Evolutionary conservation across 805 yeast species (phyloP).

Genomic region (Candida broadrunensis): DNA sequence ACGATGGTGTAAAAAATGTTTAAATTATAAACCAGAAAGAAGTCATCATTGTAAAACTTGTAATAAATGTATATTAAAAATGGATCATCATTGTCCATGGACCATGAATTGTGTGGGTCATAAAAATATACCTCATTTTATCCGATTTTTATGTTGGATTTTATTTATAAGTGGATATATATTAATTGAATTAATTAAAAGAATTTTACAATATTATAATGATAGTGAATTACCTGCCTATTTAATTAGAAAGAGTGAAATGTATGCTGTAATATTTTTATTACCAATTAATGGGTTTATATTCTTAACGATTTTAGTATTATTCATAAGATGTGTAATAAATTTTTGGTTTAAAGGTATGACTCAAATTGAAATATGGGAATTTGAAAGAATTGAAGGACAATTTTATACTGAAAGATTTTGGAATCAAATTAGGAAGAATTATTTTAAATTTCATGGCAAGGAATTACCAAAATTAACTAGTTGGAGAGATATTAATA

Average conservation of each 20-base stretch:
- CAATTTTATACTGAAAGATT: slow-evolving; percentile 57
- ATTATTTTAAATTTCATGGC: slow-evolving; percentile 40
- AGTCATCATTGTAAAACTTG: slow-evolving; percentile 85
- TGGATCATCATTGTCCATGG: slow-evolving; percentile 97
- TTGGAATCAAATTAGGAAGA: slow-evolving; percentile 47
- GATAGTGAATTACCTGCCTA: slow-evolving; percentile 55
- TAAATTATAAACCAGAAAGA: slow-evolving; percentile 73
- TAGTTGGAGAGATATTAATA: slow-evolving; percentile 38
- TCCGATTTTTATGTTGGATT: slow-evolving; percentile 73
- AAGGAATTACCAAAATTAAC: slow-evolving; percentile 42
- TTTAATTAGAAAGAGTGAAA: slow-evolving; percentile 48
- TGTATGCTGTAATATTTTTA: slow-evolving; percentile 53
- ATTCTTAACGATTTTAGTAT: slow-evolving; percentile 51
- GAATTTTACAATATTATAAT: slow-evolving; percentile 44
- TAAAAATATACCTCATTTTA: slow-evolving; percentile 71
- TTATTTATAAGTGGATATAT: slow-evolving; percentile 48
- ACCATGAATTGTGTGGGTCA: slow-evolving; percentile 87
- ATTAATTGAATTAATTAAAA: slow-evolving; percentile 35
- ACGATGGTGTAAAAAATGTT: slow-evolving; percentile 72
- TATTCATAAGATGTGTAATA: slow-evolving; percentile 59
- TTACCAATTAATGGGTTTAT: slow-evolving; percentile 60
- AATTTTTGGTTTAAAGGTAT: slow-evolving; percentile 60
- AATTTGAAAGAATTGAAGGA: slow-evolving; percentile 72
- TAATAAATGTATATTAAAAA: slow-evolving; percentile 69
- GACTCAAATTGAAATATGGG: slow-evolving; percentile 94